A percentile compares a stretch with the other conserved stretches of the same genome.
phyloP scores from a whole-genome alignment of 2,329 filamentous ascomycete species.

The Colletotrichum paranaense region DNA sequence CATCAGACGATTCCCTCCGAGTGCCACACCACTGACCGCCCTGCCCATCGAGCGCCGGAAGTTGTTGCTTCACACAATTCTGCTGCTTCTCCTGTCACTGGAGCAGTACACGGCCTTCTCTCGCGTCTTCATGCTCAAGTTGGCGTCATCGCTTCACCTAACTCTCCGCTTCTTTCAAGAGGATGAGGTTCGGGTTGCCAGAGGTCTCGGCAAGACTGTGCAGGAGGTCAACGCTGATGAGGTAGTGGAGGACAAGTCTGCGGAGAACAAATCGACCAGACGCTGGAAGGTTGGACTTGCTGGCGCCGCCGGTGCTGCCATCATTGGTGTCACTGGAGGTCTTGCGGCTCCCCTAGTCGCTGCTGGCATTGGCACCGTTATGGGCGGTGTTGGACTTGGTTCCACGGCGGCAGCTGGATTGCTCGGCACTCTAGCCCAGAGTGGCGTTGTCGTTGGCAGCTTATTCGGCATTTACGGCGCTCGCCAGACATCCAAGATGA shows the following conservation, averaged over 20 bases:
- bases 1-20: conserved; percentile 65
- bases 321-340: conserved; percentile 80
- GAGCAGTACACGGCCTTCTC: conserved; percentile 83
- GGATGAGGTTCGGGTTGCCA: conserved; percentile 81
- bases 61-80: conserved; percentile 76
- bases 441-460: conserved; percentile 81
- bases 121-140: conserved; percentile 75
- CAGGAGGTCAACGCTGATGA: conserved; percentile 53
- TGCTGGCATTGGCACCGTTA: conserved; percentile 82
- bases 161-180: conserved; percentile 72
- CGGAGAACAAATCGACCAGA: conserved; percentile 72
- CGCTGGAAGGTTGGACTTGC: conserved; percentile 77
- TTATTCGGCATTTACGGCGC: conserved; percentile 93
- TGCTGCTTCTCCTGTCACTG: conserved; percentile 80
- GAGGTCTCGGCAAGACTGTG: conserved; percentile 80
- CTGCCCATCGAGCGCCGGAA: conserved; percentile 71
- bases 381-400: conserved; percentile 81
- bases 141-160: conserved; percentile 78
- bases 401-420: conserved; percentile 80
- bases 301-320: conserved; percentile 62
- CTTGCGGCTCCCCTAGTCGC: conserved; percentile 82
- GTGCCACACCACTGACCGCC: conserved; percentile 69
- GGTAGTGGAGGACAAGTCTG: conserved; percentile 50
- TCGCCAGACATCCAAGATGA: conserved; percentile 84
- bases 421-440: conserved; percentile 83